Base-by-base conservation (phyloP, 2,329 filamentous ascomycete genomes). In the Penicillium verrucosum region DNA sequence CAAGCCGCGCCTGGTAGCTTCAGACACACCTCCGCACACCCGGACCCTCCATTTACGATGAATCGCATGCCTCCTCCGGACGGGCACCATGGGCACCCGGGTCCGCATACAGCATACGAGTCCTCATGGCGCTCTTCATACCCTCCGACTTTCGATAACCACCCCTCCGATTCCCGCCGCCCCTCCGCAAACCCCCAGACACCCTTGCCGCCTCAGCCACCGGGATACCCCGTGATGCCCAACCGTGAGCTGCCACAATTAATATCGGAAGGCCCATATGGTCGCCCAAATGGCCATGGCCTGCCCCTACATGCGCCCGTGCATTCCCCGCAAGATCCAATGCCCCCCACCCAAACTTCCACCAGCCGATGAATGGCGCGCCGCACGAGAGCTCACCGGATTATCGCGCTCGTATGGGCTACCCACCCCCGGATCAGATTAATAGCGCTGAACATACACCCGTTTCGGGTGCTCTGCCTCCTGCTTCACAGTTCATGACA, bases 241-340 rank as follows among this genome's bases (percentile, higher is more conserved):
- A 69, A 64, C 51, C 70, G 72, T 29, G 71, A 74, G 48, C 60
- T 75, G 10, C 72, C 70, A 25, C 72, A 72, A 52, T 65, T 69
- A 8, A 68, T 70, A 3, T 65, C 63, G 4, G 72, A 74, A 36
- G 68, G 66, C 25, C 69, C 68, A 9, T 76, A 73, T 56, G 63
- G 57, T 21, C 71, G 72, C 40, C 67, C 69, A 12, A 69, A 61
- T 52, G 69, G 66, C 43, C 55, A 61, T 51, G 69, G 67, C 51
- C 52, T 74, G 34, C 67, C 72, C 54, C 57, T 73, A 37, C 67
- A 73, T 11, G 66, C 63, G 34, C 66, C 70, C 18, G 51, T 65
- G 16, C 70, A 69, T 47, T 61, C 69, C 12, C 60, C 67, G n/a
- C 54, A 66, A 12, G 70, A 72, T 32, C 48, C 62, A 38, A 63